phyloP scores from a whole-genome alignment of 176 grass and related monocot genomes.

The Elaeis guineensis region DNA sequence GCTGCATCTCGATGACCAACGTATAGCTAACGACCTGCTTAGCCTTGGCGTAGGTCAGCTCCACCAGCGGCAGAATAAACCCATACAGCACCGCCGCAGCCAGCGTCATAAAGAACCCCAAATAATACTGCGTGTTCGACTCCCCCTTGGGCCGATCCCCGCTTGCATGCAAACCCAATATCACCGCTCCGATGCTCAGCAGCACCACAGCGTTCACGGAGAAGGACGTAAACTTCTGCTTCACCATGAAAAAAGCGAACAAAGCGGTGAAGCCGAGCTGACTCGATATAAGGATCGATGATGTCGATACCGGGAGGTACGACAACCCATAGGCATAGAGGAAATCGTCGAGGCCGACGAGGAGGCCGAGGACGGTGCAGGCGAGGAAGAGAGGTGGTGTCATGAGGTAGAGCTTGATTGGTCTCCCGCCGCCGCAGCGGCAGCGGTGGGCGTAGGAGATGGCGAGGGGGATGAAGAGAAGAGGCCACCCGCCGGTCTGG shows the following conservation, averaged over 20 bases:
- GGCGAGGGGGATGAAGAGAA: too few species aligned
- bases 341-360: constrained; percentile 53
- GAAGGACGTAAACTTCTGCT: constrained; percentile 56
- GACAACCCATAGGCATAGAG: constrained; percentile 59
- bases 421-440: constrained; percentile 16
- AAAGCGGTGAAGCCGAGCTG: constrained; percentile 75
- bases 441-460: background rate
- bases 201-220: constrained; percentile 77
- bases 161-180: constrained; percentile 56
- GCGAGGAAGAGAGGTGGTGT: constrained; percentile 40
- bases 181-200: constrained; percentile 45
- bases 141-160: constrained; percentile 47
- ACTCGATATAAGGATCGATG: constrained; percentile 65
- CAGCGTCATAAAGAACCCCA: constrained; percentile 57
- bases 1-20: constrained; percentile 78
- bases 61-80: constrained; percentile 45
- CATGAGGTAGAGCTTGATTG: constrained; percentile 27
- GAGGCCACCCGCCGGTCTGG: too few species aligned
- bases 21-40: constrained; percentile 36
- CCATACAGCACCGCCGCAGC: constrained; percentile 54
- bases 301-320: constrained; percentile 73
- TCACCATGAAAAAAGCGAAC: constrained; percentile 63
- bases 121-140: constrained; percentile 35
- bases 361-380: constrained; percentile 34
- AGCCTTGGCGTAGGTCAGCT: constrained; percentile 42